Evolutionary conservation across 768 basidiomycete species (phyloP).

Genomic region (Pleurotus pulmonarius): DNA sequence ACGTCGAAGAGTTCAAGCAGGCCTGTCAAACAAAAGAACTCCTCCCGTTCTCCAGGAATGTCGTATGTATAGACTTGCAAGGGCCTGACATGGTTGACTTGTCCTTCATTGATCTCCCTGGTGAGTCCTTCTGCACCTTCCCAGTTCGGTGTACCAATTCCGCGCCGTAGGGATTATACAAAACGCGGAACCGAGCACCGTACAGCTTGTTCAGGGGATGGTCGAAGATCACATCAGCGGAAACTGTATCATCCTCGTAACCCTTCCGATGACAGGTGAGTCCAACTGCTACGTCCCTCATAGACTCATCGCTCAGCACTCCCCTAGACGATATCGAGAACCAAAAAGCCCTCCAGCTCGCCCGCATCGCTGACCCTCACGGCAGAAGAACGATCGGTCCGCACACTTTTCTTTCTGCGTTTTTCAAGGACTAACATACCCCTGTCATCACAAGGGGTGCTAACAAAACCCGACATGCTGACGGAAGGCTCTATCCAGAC

Average conservation of each 20-base stretch:
- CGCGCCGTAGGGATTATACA: constrained; percentile 40
- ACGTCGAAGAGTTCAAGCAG: constrained; percentile 13
- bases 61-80: constrained; percentile 36
- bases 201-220: constrained; percentile 44
- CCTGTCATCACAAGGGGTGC: constrained; percentile 33
- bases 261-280: constrained; percentile 51
- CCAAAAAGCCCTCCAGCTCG: constrained; percentile 49
- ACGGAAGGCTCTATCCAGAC: constrained; percentile 29
- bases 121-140: constrained; percentile 12
- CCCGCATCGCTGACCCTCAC: constrained; percentile 38
- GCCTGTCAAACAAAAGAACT: constrained; percentile 7
- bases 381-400: constrained; percentile 52
- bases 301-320: background rate
- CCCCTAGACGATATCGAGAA: constrained; percentile 54
- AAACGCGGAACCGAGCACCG: constrained; percentile 38
- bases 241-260: constrained; percentile 51
- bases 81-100: constrained; percentile 34
- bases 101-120: constrained; percentile 37
- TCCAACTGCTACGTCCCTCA: background rate
- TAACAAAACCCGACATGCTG: constrained; percentile 54
- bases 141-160: background rate
- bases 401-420: background rate
- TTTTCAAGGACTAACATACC: background rate
- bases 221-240: constrained; percentile 46
- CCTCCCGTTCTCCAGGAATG: constrained; percentile 34